phyloP scores from a whole-genome alignment of 1,139 yeast genomes.

The Yamadazyma sp. region DNA sequence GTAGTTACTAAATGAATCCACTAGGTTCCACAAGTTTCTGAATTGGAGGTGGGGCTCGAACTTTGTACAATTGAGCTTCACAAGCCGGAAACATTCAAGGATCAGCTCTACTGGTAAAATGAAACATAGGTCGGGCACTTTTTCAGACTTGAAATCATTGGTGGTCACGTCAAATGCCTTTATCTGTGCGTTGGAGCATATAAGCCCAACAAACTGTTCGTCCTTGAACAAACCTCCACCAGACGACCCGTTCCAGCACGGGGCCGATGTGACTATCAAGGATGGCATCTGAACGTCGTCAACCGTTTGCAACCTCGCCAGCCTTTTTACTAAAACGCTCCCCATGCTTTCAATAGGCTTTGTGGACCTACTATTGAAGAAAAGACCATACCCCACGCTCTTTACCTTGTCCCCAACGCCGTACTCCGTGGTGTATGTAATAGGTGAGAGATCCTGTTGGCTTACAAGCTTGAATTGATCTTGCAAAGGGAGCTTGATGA shows the following conservation, averaged over 20 bases:
- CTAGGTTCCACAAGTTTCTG: constrained; percentile 25
- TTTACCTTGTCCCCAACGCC: constrained; percentile 36
- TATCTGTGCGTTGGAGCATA: constrained; percentile 62
- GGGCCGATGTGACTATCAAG: constrained; percentile 54
- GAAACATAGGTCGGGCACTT: constrained; percentile 27
- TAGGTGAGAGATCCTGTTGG: constrained; percentile 7
- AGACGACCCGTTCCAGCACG: constrained; percentile 78
- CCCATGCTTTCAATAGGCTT: constrained; percentile 52
- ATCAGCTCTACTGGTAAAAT: constrained; percentile 32
- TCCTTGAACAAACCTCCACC: constrained; percentile 61
- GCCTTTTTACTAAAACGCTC: constrained; percentile 19
- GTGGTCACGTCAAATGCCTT: constrained; percentile 12
- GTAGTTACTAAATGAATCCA: constrained; percentile 23
- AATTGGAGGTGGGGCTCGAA: constrained; percentile 19
- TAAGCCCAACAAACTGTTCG: constrained; percentile 49
- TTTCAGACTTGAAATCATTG: constrained; percentile 22
- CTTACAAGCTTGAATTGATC: constrained; percentile 13
- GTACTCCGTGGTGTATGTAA: constrained; percentile 12
- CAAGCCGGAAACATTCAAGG: constrained; percentile 15
- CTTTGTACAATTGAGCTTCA: constrained; percentile 7
- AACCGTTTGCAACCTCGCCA: constrained; percentile 2
- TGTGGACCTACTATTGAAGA: constrained; percentile 25
- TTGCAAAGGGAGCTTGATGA: constrained; percentile 24
- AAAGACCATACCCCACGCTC: constrained; percentile 61
- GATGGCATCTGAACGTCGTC: constrained; percentile 21